These are phyloP conservation scores for Leersia perrieri DNA, from an alignment of 176 grass and related monocot species.

Conservation along the genomic window DNA sequence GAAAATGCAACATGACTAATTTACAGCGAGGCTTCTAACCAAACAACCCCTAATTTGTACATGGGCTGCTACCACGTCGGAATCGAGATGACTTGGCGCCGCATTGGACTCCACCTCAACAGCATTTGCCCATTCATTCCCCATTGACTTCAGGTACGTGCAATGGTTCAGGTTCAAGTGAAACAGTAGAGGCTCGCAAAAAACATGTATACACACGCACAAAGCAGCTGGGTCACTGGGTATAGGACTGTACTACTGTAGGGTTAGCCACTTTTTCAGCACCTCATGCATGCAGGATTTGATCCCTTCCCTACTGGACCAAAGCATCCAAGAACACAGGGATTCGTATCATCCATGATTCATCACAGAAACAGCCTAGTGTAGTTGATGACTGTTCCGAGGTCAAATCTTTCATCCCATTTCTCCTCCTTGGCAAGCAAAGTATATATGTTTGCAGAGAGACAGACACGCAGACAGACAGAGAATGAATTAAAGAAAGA, in stretches of 20 bases:
- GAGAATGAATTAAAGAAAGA: background rate
- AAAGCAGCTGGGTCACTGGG: too few species aligned
- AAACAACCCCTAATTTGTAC: background rate
- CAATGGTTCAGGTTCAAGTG: background rate
- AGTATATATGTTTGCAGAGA: slow-evolving; percentile 20
- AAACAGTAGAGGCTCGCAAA: background rate
- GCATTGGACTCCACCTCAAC: slow-evolving; percentile 12
- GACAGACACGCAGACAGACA: background rate
- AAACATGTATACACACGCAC: background rate
- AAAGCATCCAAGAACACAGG: slow-evolving; percentile 33
- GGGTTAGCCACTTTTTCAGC: background rate
- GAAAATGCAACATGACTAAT: too few species aligned
- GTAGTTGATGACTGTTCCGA: background rate
- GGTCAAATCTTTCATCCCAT: slow-evolving; percentile 12
- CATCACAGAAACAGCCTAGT: background rate
- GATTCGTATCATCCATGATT: background rate
- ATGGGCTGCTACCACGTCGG: background rate
- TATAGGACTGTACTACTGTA: too few species aligned
- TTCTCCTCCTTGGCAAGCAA: slow-evolving; percentile 44
- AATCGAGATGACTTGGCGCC: background rate
- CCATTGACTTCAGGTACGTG: background rate
- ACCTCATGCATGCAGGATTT: background rate
- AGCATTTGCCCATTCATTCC: background rate
- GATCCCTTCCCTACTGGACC: background rate
- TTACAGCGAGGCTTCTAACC: too few species aligned